Base-by-base conservation (phyloP, 805 yeast species). In the Wickerhamomyces sydowiorum region DNA sequence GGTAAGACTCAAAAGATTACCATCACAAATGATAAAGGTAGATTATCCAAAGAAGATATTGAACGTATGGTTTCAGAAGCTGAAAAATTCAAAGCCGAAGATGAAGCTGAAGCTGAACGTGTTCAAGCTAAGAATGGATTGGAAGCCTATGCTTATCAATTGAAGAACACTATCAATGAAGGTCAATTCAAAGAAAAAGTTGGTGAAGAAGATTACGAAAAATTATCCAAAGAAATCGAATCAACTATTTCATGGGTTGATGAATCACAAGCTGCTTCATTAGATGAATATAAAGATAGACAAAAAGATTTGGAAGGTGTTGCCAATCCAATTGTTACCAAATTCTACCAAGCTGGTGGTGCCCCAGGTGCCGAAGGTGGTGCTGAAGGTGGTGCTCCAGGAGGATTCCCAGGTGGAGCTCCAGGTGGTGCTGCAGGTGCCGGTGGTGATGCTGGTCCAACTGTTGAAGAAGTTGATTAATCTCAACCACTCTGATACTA, bases 51-150 rank as follows among this genome's bases (percentile, higher is more conserved):
- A 82, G 96, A 90, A 69, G 97, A 90, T 65, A 90, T 90, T 59
- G 98, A 90, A 74, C 86, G 91, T 72, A 90, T 90, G 98, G 96
- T 90, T 53, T 70, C 86, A 52, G 97, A 91, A 72, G 98, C 98
- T 64, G 97, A 91, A 77, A 90, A 89, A 76, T 90, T 75, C 86
- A 89, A 87, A 79, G 96, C 87, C 56, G 96, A 90, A 70, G 96
- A 90, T 69, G 97, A 89, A 69, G 78, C 80, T 76, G 96, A 90
- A 78, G 82, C 96, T 66, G 69, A 79, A 56, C 88, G 98, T 77
- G 84, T 90, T 61, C 85, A 80, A 61, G 84, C 96, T 67, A 90
- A 88, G 91, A 91, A 90, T 73, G 95, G 85, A 62, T 82, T 90
- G 65, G 97, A 90, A 79, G 87, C 96, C 41, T 90, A 87, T 71